Evolutionary conservation across 2,329 filamentous ascomycete genomes (phyloP).

Genomic region (Cercospora berteroae): DNA sequence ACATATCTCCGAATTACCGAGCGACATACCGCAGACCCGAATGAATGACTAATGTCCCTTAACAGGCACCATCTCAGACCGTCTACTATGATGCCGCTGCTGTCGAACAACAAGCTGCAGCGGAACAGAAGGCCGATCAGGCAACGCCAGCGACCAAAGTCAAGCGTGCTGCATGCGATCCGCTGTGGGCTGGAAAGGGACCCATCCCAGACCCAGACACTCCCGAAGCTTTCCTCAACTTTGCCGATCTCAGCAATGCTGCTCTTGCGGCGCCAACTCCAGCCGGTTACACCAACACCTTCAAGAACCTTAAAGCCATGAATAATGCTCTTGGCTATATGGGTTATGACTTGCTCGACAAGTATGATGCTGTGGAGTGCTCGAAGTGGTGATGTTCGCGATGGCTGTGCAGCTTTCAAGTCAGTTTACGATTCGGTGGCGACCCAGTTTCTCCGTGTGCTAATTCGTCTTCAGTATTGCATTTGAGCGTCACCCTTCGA

Average conservation of each 20-base stretch:
- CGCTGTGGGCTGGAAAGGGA: constrained; percentile 7
- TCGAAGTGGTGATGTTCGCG: constrained; percentile 24
- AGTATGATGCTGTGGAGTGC: constrained; percentile 32
- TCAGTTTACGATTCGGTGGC: not conserved
- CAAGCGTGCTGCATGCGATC: constrained; percentile 15
- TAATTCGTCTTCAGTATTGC: not conserved
- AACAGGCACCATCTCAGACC: constrained; percentile 7
- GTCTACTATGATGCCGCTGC: constrained; percentile 7
- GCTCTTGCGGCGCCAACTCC: constrained; percentile 17
- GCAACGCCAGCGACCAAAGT: constrained; percentile 6
- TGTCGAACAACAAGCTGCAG: constrained; percentile 6
- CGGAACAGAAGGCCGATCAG: constrained; percentile 8
- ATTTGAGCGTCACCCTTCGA: constrained; percentile 18
- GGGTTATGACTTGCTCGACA: constrained; percentile 23
- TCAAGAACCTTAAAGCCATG: constrained; percentile 17
- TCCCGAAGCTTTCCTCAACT: constrained; percentile 13
- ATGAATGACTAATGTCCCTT: not conserved
- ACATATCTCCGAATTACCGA: not conserved
- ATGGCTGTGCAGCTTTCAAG: constrained; percentile 21
- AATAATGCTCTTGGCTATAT: constrained; percentile 19
- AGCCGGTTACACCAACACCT: constrained; percentile 13
- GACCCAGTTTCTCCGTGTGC: not conserved
- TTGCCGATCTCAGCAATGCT: constrained; percentile 18
- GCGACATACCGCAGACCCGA: not conserved
- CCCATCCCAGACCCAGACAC: constrained; percentile 14